Evolutionary conservation across 768 basidiomycete species (phyloP).

Genomic region (Boletus reticulatus): DNA sequence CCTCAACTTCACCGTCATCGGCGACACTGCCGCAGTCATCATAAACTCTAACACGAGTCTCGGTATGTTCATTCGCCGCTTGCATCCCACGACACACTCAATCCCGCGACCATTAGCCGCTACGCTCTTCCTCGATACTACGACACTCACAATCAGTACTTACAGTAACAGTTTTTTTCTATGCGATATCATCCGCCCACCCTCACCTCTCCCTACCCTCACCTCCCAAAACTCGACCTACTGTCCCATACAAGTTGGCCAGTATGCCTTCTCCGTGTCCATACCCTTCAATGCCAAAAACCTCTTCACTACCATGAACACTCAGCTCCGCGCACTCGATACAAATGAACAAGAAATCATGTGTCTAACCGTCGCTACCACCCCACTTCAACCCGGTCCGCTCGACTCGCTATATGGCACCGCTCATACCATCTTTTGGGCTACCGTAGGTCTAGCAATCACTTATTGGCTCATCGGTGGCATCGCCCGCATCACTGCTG

Average conservation of each 20-base stretch:
- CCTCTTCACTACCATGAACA: constrained; percentile 79
- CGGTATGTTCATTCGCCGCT: constrained; percentile 41
- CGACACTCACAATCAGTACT: constrained; percentile 74
- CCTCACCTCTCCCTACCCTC: constrained; percentile 61
- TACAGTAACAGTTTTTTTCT: constrained; percentile 71
- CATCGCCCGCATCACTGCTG: constrained; percentile 77
- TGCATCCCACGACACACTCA: constrained; percentile 4
- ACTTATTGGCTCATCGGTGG: constrained; percentile 83
- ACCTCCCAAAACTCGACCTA: constrained; percentile 39
- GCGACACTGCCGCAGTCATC: constrained; percentile 57
- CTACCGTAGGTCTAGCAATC: constrained; percentile 67
- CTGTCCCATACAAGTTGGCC: constrained; percentile 79
- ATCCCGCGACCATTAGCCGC: constrained; percentile 41
- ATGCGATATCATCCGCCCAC: constrained; percentile 76
- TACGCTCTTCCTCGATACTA: constrained; percentile 82
- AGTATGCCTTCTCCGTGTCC: constrained; percentile 76
- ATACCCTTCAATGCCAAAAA: constrained; percentile 65
- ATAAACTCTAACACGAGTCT: constrained; percentile 61
- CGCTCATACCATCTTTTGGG: constrained; percentile 70
- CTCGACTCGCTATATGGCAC: constrained; percentile 59
- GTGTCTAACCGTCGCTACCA: constrained; percentile 76
- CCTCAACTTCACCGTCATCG: constrained; percentile 74
- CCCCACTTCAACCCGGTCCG: constrained; percentile 66
- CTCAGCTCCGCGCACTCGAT: constrained; percentile 86
- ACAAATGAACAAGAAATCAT: constrained; percentile 77